These are phyloP conservation scores for Scortechinia acanthostroma DNA, from an alignment of 2,329 filamentous ascomycete species.

Conservation along the genomic window DNA sequence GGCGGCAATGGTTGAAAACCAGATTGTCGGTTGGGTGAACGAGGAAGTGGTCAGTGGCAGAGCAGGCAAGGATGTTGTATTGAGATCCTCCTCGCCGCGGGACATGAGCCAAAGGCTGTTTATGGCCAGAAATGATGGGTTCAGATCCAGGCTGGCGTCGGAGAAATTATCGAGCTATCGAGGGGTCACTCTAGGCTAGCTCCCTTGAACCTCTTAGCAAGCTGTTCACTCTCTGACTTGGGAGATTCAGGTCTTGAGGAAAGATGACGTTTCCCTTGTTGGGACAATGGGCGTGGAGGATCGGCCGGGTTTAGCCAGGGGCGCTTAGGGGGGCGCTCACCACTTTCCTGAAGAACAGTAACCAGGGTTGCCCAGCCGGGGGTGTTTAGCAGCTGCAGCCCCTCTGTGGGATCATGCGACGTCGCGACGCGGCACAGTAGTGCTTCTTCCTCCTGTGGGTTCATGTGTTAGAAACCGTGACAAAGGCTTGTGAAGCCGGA, in stretches of 20 bases:
- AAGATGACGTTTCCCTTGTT: not conserved
- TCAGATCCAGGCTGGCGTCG: too few relatives aligned
- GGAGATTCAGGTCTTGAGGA: not conserved
- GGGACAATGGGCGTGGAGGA: not conserved
- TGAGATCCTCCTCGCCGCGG: too few relatives aligned
- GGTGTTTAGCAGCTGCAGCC: slow-evolving; percentile 76
- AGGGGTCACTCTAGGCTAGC: not conserved
- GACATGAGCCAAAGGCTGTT: too few relatives aligned
- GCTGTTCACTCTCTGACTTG: not conserved
- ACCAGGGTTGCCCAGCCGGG: slow-evolving; percentile 90
- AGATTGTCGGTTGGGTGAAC: too few relatives aligned
- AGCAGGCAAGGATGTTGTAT: too few relatives aligned
- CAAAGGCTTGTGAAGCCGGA: not conserved
- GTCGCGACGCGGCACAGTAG: slow-evolving; percentile 81
- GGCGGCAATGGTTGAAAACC: too few relatives aligned
- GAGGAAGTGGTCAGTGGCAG: too few relatives aligned
- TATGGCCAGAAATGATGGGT: too few relatives aligned
- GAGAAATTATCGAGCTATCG: too few relatives aligned
- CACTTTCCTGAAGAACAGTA: slow-evolving; percentile 89
- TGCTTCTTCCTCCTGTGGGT: slow-evolving; percentile 73
- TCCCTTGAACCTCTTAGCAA: slow-evolving; percentile 3
- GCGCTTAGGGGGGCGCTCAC: slow-evolving; percentile 88
- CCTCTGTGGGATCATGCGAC: slow-evolving; percentile 72
- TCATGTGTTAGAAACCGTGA: slow-evolving; percentile 9
- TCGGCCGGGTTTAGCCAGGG: slow-evolving; percentile 9